phyloP scores from a whole-genome alignment of 768 basidiomycete genomes.

The Gloeopeniophorella convolvens region DNA sequence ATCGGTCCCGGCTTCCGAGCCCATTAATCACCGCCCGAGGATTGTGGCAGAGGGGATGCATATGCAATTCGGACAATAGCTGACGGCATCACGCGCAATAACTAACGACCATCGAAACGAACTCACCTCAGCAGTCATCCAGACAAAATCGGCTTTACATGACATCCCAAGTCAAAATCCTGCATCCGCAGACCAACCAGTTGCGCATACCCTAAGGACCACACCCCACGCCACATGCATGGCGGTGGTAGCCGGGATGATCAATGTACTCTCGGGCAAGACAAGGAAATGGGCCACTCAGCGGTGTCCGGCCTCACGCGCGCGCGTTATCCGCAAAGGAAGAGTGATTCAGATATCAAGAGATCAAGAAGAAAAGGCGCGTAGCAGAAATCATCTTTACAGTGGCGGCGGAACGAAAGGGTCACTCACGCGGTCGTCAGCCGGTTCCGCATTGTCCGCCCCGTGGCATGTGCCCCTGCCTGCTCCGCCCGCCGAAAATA shows the following conservation, averaged over 20 bases:
- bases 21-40: no score
- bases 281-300: constrained; percentile 13
- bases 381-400: constrained; percentile 19
- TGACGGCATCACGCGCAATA: no score
- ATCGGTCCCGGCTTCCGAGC: no score
- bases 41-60: no score
- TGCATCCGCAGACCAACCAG: no score
- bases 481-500: no score
- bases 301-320: constrained; percentile 12
- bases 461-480: constrained; percentile 1
- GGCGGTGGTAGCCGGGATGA: constrained; percentile 15
- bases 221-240: constrained; percentile 13
- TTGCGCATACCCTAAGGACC: constrained; percentile 15
- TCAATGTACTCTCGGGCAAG: constrained; percentile 15
- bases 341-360: constrained; percentile 19
- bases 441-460: constrained; percentile 7
- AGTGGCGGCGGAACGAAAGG: constrained; percentile 8
- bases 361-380: constrained; percentile 7
- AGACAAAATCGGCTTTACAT: no score
- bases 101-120: no score
- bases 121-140: no score
- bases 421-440: constrained; percentile 15
- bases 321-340: constrained; percentile 1
- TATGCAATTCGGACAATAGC: no score
- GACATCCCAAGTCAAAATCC: no score